Percentiles rank a stretch among this genome's conserved stretches.
Conservation (phyloP, 1,284 basidiomycete species). For the Macrocybe sp. region DNA sequence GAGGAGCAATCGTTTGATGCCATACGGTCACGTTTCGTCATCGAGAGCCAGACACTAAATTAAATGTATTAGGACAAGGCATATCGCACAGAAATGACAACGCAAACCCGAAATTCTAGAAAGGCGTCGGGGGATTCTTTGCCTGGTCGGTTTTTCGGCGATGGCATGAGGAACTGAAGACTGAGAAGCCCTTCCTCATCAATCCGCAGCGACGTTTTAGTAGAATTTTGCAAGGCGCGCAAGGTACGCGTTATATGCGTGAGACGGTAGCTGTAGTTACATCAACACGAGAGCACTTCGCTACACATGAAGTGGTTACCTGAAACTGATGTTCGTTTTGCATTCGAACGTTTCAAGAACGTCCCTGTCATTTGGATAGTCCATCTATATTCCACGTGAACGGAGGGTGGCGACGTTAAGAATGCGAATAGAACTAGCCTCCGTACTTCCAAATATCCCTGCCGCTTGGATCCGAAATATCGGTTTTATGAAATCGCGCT, state of each 20-base stretch:
- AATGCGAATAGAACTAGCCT: slow-evolving; percentile 38
- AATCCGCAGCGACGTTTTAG: slow-evolving; percentile 84
- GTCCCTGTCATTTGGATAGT: slow-evolving; percentile 87
- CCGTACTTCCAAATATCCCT: slow-evolving; percentile 79
- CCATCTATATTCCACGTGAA: slow-evolving; percentile 55
- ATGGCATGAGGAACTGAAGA: slow-evolving; percentile 84
- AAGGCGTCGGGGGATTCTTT: slow-evolving; percentile 55
- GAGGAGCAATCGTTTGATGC: neutral
- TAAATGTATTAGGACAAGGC: slow-evolving; percentile 1
- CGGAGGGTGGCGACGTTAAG: neutral
- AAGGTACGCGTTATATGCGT: slow-evolving; percentile 65
- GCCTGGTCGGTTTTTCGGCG: slow-evolving; percentile 33
- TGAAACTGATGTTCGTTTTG: slow-evolving; percentile 60
- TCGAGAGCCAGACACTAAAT: slow-evolving; percentile 50
- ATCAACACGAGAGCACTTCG: neutral
- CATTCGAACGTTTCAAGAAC: slow-evolving; percentile 89
- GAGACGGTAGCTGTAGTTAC: slow-evolving; percentile 68
- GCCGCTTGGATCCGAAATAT: slow-evolving; percentile 73
- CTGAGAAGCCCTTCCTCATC: slow-evolving; percentile 76
- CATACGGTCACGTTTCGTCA: slow-evolving; percentile 23
- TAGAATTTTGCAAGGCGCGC: slow-evolving; percentile 73
- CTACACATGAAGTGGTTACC: slow-evolving; percentile 34
- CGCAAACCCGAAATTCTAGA: slow-evolving; percentile 78
- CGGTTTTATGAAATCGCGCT: slow-evolving; percentile 36
- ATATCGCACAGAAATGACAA: slow-evolving; percentile 20